These are phyloP conservation scores for Acanthamoeba royreba DNA, from an alignment of 208 protist genomes.

Conservation along the genomic window DNA sequence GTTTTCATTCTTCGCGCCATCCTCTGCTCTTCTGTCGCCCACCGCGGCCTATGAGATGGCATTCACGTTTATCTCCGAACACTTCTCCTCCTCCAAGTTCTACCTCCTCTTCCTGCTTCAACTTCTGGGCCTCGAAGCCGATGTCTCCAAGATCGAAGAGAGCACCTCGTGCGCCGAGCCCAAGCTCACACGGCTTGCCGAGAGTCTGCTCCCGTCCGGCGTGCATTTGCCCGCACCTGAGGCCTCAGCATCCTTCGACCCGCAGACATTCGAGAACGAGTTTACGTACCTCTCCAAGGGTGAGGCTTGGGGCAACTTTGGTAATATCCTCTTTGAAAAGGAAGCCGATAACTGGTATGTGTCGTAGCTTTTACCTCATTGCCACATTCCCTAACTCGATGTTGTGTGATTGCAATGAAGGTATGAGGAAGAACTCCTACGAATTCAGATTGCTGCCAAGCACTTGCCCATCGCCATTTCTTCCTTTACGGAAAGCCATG, in stretches of 20 bases:
- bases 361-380: too few relatives aligned
- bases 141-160: not conserved
- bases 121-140: not conserved
- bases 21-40: not conserved
- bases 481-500: not conserved
- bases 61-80: not conserved
- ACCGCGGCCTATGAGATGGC: not conserved
- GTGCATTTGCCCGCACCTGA: not conserved
- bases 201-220: not conserved
- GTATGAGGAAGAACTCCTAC: constrained; percentile 30
- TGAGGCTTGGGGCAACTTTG: not conserved
- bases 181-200: not conserved
- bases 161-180: not conserved
- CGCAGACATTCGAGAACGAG: not conserved
- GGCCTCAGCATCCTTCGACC: not conserved
- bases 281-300: not conserved
- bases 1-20: not conserved
- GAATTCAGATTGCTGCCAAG: constrained; percentile 10
- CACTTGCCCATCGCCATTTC: not conserved
- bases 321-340: constrained; percentile 11
- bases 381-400: not conserved
- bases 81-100: not conserved
- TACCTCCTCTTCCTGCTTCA: constrained; percentile 11
- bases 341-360: constrained; percentile 20
- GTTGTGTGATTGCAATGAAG: not conserved